Base-by-base conservation (phyloP, 495 filamentous ascomycete genomes). In the Thozetella sp. region DNA sequence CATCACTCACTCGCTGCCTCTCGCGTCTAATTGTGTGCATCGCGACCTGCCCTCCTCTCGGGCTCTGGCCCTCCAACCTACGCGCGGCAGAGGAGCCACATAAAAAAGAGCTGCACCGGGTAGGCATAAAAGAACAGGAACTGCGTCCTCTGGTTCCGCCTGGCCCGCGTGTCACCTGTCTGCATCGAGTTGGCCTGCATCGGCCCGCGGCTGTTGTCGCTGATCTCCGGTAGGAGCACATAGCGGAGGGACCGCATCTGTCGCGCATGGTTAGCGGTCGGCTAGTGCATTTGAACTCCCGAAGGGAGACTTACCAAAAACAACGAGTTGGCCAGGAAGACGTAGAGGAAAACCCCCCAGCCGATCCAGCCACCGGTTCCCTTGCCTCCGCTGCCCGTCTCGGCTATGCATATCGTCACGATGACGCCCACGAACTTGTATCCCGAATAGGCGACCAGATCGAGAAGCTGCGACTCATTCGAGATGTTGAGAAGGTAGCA, bases 371-470 rank as follows among this genome's bases (percentile, higher is more conserved):
- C 88, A 25, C 91, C 89, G 6, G 91, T 94, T 53, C 92, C 91
- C 60, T 84, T 82, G 17, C 90, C 90, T 0, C 87, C 85, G 53
- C 87, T 94, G 46, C 93, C 69, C 20, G 91, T 80, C 74, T 93
- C 91, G 3, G 91, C 87, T 1, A 93, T 74, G 25, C 90, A 77
- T 50, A 97, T 83, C 2, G 91, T 97, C 53, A 90, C 81, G 62
- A 97, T 98, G 56, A 96, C 92, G 10, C 95, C 95, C 43, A 98
- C 95, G 66, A 98, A 99, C 76, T 99, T 99, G 74, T 99, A 99
- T 13, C 96, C 96, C 4, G 90, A 93, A 71, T 99, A 99, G 2
- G 96, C 95, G 40, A 98, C 86, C 34, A 99, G 73, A 63, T 99
- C 95, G 58, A 97, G 81, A 22, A 99, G 80, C 73, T 98, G 95